Percentiles rank a stretch among this genome's conserved stretches.
Evolutionary conservation across 2,329 filamentous ascomycete genomes (phyloP).

Genomic region (Ophiostoma triangulosporum): DNA sequence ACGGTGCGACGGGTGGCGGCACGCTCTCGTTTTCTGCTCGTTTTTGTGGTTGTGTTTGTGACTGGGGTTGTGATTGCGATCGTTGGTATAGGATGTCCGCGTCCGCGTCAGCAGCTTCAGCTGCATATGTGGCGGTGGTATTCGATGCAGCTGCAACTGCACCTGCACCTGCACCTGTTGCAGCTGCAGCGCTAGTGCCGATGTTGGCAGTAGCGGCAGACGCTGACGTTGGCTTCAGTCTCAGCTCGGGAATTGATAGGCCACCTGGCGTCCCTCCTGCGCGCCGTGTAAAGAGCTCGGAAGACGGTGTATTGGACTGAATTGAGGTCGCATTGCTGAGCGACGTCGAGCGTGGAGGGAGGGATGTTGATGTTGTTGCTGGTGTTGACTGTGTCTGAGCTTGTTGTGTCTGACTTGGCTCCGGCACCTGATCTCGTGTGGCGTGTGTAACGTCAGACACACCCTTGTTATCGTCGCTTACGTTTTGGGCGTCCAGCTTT

Average conservation of each 20-base stretch:
- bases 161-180: background rate
- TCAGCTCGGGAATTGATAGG: slow-evolving; percentile 34
- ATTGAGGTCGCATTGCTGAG: background rate
- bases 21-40: background rate
- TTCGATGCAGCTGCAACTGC: slow-evolving; percentile 2
- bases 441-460: background rate
- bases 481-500: background rate
- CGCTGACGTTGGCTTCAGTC: slow-evolving; percentile 27
- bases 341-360: background rate
- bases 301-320: background rate
- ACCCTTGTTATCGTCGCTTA: background rate
- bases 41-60: background rate
- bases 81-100: background rate
- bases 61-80: background rate
- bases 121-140: slow-evolving; percentile 10
- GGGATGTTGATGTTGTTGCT: background rate
- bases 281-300: slow-evolving; percentile 24
- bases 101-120: background rate
- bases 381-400: background rate
- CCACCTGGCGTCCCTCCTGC: slow-evolving; percentile 35
- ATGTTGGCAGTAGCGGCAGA: background rate
- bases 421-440: background rate
- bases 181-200: background rate
- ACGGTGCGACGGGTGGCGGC: background rate
- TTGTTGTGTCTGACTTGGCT: background rate